phyloP scores from a whole-genome alignment of 164 flowering plant species.

The Cinnamomum micranthum region DNA sequence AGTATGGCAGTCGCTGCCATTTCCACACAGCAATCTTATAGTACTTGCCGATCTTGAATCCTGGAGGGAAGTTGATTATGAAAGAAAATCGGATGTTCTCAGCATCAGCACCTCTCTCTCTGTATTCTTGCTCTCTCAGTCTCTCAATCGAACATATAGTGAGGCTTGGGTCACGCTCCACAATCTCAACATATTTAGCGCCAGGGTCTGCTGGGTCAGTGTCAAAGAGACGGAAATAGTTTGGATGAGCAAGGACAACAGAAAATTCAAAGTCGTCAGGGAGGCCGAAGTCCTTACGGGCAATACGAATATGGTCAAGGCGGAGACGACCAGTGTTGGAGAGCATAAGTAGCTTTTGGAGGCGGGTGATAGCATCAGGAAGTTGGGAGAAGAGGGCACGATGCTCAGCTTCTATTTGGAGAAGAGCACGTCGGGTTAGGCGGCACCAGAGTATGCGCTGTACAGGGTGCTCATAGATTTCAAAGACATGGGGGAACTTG shows the following conservation, averaged over 20 bases:
- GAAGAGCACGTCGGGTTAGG: constrained; percentile 52
- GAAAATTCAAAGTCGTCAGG: constrained; percentile 92
- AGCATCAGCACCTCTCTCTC: constrained; percentile 71
- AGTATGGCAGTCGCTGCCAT: constrained; percentile 93
- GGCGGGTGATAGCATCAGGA: constrained; percentile 58
- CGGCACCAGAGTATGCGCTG: constrained; percentile 75
- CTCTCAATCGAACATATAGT: constrained; percentile 69
- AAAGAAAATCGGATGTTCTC: constrained; percentile 82
- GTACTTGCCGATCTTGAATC: constrained; percentile 83
- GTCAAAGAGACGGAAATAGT: constrained; percentile 66
- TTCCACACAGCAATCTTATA: constrained; percentile 90
- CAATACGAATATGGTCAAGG: constrained; percentile 77
- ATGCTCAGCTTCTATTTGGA: constrained; percentile 65
- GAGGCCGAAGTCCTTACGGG: constrained; percentile 68
- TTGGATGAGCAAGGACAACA: constrained; percentile 59
- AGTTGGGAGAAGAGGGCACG: constrained; percentile 58
- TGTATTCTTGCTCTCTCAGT: constrained; percentile 77
- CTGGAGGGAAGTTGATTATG: constrained; percentile 84
- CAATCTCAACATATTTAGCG: constrained; percentile 79
- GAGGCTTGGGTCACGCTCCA: constrained; percentile 54
- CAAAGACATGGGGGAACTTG: constrained; percentile 86
- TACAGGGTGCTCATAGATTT: constrained; percentile 89
- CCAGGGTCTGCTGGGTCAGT: constrained; percentile 44
- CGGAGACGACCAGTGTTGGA: constrained; percentile 64
- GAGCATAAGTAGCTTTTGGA: constrained; percentile 73